Conservation (phyloP, 2,329 filamentous ascomycete genomes). For the Aspergillus flavus region DNA sequence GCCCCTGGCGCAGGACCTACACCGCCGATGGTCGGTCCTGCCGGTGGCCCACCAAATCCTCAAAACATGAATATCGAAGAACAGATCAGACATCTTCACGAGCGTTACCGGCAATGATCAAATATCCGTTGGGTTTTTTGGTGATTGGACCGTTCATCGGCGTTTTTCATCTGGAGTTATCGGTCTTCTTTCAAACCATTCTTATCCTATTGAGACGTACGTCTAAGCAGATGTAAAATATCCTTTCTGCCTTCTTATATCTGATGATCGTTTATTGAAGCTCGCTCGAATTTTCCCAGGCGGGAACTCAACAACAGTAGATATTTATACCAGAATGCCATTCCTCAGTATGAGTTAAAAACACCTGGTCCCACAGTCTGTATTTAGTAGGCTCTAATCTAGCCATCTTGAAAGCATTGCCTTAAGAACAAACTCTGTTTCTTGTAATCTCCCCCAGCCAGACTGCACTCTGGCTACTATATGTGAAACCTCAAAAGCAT, state of each 20-base stretch:
- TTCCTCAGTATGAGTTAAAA: background rate
- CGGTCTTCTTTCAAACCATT: slow-evolving; percentile 3
- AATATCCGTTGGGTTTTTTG: background rate
- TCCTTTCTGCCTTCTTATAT: background rate
- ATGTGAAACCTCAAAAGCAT: background rate
- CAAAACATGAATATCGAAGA: slow-evolving; percentile 74
- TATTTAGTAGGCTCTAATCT: background rate
- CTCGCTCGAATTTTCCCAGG: background rate
- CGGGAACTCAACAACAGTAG: background rate
- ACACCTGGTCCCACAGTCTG: background rate
- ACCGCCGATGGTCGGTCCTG: slow-evolving; percentile 33
- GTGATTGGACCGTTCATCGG: slow-evolving; percentile 8
- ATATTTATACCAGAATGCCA: background rate
- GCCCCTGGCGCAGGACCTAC: slow-evolving; percentile 28
- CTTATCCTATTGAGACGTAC: slow-evolving; percentile 5
- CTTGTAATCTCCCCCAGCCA: background rate
- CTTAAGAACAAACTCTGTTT: background rate
- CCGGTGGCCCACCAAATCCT: slow-evolving; percentile 33
- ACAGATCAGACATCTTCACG: slow-evolving; percentile 72
- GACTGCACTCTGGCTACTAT: background rate
- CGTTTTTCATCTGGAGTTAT: slow-evolving; percentile 10
- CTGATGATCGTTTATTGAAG: background rate
- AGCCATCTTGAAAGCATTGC: background rate
- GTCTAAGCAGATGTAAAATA: slow-evolving; percentile 12
- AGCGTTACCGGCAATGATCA: slow-evolving; percentile 50